These are phyloP conservation scores for Kwoniella shivajii DNA, from an alignment of 1,284 basidiomycete species.

Conservation along the genomic window DNA sequence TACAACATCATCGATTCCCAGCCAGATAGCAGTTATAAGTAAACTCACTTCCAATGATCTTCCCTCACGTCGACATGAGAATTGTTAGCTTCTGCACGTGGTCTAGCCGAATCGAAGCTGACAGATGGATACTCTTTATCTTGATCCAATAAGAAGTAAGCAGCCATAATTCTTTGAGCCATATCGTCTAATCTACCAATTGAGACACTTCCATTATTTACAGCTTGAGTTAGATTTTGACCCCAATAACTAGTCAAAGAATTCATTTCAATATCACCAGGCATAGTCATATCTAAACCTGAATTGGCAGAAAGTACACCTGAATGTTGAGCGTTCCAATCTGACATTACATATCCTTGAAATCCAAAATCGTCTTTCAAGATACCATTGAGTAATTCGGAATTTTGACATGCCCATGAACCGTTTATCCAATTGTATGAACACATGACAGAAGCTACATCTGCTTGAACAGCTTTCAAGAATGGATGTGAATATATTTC, in stretches of 20 bases:
- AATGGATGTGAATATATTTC: conserved; percentile 59
- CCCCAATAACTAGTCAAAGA: conserved; percentile 59
- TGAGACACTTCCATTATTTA: conserved; percentile 61
- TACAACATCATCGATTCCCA: not conserved
- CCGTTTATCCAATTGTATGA: conserved; percentile 65
- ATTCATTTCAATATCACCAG: conserved; percentile 65
- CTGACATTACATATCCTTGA: conserved; percentile 70
- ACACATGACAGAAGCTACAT: conserved; percentile 76
- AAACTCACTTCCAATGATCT: conserved; percentile 63
- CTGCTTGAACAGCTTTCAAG: conserved; percentile 69
- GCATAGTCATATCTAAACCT: conserved; percentile 68
- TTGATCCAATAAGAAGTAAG: conserved; percentile 65
- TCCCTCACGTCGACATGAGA: conserved; percentile 69
- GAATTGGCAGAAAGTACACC: conserved; percentile 58
- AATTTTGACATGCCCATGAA: conserved; percentile 69
- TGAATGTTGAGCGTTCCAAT: conserved; percentile 68
- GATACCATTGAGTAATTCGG: conserved; percentile 67
- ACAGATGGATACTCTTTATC: conserved; percentile 61
- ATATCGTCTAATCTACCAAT: conserved; percentile 64
- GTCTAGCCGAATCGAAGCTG: conserved; percentile 43
- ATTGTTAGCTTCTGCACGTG: conserved; percentile 49
- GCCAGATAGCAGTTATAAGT: too few relatives aligned
- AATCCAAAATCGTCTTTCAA: conserved; percentile 75
- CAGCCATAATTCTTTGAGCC: conserved; percentile 66
- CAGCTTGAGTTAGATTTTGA: conserved; percentile 59